These are phyloP conservation scores for Megacollybia marginata DNA, from an alignment of 768 basidiomycete species.

Conservation along the genomic window DNA sequence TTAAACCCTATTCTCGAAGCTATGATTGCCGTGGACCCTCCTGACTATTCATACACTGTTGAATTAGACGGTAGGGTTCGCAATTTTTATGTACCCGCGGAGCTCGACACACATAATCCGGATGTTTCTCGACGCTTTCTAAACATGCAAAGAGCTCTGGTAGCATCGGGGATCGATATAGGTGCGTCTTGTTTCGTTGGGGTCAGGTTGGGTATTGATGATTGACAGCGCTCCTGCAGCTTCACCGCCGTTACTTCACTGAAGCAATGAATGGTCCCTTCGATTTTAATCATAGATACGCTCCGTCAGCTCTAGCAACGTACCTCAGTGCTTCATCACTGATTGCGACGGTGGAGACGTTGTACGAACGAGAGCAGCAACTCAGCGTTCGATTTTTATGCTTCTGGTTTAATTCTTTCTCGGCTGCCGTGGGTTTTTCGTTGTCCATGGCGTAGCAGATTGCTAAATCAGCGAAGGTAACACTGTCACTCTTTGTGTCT, in stretches of 20 bases:
- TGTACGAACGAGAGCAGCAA: slow-evolving; percentile 53
- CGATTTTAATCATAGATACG: slow-evolving; percentile 52
- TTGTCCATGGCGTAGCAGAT: background rate
- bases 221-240: slow-evolving; percentile 49
- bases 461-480: slow-evolving; percentile 32
- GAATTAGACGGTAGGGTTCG: slow-evolving; percentile 48
- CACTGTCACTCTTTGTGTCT: slow-evolving; percentile 56
- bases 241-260: slow-evolving; percentile 63
- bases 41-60: slow-evolving; percentile 43
- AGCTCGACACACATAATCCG: slow-evolving; percentile 37
- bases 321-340: slow-evolving; percentile 53
- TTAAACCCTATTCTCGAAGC: slow-evolving; percentile 56
- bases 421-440: slow-evolving; percentile 49
- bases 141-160: slow-evolving; percentile 58
- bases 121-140: slow-evolving; percentile 40
- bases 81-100: slow-evolving; percentile 44
- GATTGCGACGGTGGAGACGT: slow-evolving; percentile 46
- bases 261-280: slow-evolving; percentile 54
- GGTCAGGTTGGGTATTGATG: background rate
- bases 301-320: slow-evolving; percentile 66
- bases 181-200: slow-evolving; percentile 28
- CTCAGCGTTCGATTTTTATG: slow-evolving; percentile 59
- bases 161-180: slow-evolving; percentile 55
- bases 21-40: slow-evolving; percentile 44
- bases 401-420: slow-evolving; percentile 72